These are phyloP conservation scores for Schizochytrium sp. DNA, from an alignment of 108 stramenopile species.

Conservation along the genomic window DNA sequence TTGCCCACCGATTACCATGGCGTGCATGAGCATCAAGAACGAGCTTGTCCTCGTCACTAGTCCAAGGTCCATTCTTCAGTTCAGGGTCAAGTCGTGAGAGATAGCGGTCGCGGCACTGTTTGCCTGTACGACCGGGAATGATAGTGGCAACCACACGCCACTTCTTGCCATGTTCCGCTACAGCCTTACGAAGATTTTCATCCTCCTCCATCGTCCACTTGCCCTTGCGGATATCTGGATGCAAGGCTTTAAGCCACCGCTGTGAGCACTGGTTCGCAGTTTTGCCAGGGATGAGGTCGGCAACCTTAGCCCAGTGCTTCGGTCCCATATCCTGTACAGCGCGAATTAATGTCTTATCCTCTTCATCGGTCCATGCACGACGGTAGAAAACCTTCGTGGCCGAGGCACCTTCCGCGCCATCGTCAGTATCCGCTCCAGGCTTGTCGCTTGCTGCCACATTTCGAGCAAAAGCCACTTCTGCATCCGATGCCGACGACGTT, in stretches of 20 bases:
- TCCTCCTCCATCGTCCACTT: conserved; percentile 66
- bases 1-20: conserved; percentile 80
- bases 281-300: conserved; percentile 69
- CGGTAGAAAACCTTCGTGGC: conserved; percentile 36
- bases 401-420: background rate
- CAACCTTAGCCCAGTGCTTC: conserved; percentile 74
- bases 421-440: too few relatives aligned
- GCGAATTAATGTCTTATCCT: conserved; percentile 69
- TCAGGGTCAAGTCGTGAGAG: conserved; percentile 68
- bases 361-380: conserved; percentile 69
- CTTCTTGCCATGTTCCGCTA: conserved; percentile 61
- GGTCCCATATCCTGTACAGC: conserved; percentile 72
- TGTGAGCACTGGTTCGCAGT: conserved; percentile 68
- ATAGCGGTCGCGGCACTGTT: conserved; percentile 69
- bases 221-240: conserved; percentile 67
- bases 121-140: conserved; percentile 65
- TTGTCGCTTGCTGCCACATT: too few relatives aligned
- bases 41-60: conserved; percentile 65
- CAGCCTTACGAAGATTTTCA: conserved; percentile 3
- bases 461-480: too few relatives aligned
- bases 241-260: conserved; percentile 71
- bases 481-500: too few relatives aligned
- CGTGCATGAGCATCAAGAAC: conserved; percentile 60
- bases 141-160: conserved; percentile 63
- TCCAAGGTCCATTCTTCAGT: conserved; percentile 67